phyloP scores from a whole-genome alignment of 495 filamentous ascomycete species.

The Penicillium lividum region DNA sequence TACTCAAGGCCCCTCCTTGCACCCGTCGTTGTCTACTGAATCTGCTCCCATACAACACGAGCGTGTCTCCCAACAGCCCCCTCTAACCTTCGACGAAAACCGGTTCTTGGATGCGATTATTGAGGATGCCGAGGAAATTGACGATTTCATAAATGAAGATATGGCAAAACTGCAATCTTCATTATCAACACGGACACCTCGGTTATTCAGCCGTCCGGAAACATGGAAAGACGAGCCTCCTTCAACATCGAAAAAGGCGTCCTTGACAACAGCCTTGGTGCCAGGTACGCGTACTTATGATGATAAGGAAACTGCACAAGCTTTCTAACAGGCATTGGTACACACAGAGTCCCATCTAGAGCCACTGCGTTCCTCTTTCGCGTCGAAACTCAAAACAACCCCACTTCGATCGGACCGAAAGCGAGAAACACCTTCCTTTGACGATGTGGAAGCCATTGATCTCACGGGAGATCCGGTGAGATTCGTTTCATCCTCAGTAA shows the following conservation, averaged over 20 bases:
- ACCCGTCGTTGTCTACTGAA: constrained; percentile 35
- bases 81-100: constrained; percentile 24
- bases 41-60: constrained; percentile 18
- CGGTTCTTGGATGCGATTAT: constrained; percentile 22
- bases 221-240: constrained; percentile 16
- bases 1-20: constrained; percentile 39
- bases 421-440: constrained; percentile 24
- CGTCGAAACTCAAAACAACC: constrained; percentile 20
- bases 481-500: constrained; percentile 40
- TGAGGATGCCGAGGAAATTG: constrained; percentile 29
- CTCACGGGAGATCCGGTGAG: constrained; percentile 61
- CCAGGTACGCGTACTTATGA: constrained; percentile 24
- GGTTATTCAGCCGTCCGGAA: constrained; percentile 41
- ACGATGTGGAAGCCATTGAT: constrained; percentile 65
- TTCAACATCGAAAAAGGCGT: constrained; percentile 32
- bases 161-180: constrained; percentile 63
- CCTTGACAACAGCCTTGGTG: constrained; percentile 15
- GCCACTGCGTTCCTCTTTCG: constrained; percentile 23
- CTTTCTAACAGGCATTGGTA: background rate
- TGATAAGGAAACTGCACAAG: background rate
- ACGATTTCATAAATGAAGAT: constrained; percentile 30
- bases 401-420: constrained; percentile 25
- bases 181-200: constrained; percentile 52
- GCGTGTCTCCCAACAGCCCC: constrained; percentile 18
- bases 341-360: constrained; percentile 16